Conservation (phyloP, 768 basidiomycete species). For the Coprinopsis marcescibilis region DNA sequence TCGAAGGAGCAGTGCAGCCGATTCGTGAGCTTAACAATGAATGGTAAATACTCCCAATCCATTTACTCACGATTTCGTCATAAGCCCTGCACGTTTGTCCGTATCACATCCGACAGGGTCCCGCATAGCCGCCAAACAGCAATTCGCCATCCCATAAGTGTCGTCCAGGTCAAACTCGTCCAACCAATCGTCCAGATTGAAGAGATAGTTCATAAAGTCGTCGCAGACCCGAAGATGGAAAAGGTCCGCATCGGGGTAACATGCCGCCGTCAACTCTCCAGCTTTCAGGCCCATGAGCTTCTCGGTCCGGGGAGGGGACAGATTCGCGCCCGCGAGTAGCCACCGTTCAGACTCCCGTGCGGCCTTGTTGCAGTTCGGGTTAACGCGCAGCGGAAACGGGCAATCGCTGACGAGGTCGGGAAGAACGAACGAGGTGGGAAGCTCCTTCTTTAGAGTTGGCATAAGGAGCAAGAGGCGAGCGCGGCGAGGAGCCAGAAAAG, state of each 20-base stretch:
- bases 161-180: conserved; percentile 18
- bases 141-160: conserved; percentile 16
- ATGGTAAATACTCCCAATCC: too few relatives aligned
- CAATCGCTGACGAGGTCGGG: conserved; percentile 52
- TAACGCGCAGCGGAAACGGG: conserved; percentile 36
- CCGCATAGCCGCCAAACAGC: conserved; percentile 19
- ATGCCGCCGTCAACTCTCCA: conserved; percentile 60
- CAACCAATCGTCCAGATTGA: conserved; percentile 37
- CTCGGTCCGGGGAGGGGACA: conserved; percentile 33
- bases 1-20: background rate
- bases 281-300: conserved; percentile 56
- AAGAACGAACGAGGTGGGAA: conserved; percentile 37
- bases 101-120: conserved; percentile 16
- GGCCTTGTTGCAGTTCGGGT: conserved; percentile 36
- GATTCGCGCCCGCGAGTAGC: conserved; percentile 39
- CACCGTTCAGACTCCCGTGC: conserved; percentile 43
- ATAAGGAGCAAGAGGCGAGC: background rate
- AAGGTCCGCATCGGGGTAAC: conserved; percentile 49
- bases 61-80: conserved; percentile 19
- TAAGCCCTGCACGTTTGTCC: conserved; percentile 17
- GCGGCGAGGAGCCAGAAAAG: background rate
- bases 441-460: conserved; percentile 6
- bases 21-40: too few relatives aligned
- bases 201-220: conserved; percentile 63
- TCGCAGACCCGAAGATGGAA: conserved; percentile 60